These are phyloP conservation scores for Sungouiozyma intestinalis DNA, from an alignment of 805 yeast genomes.

Conservation along the genomic window DNA sequence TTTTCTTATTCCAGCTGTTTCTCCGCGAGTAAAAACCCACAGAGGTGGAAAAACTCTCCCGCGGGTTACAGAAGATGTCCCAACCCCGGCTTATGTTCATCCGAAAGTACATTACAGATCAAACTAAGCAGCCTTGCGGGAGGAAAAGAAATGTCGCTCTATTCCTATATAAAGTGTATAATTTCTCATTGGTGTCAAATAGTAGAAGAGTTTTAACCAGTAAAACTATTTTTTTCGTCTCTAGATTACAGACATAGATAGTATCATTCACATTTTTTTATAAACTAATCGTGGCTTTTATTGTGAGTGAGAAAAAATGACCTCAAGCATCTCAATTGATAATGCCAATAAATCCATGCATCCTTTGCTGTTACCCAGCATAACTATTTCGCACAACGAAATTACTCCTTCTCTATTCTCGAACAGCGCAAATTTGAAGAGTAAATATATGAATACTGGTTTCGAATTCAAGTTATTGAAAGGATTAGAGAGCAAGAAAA, in stretches of 20 bases:
- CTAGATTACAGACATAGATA: no score
- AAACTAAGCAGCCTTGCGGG: background rate
- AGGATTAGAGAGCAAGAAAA: background rate
- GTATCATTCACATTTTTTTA: no score
- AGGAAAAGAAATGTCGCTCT: background rate
- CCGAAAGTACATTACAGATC: background rate
- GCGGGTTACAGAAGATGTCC: background rate
- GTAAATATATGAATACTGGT: background rate
- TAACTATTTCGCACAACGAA: background rate
- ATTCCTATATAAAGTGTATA: no score
- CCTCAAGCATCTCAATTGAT: constrained; percentile 1
- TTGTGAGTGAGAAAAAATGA: background rate
- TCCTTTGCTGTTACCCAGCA: constrained; percentile 6
- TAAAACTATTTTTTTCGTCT: no score
- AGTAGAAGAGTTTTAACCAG: no score
- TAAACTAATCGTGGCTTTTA: no score
- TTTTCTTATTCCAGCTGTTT: background rate
- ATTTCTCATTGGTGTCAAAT: no score
- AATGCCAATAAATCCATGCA: constrained; percentile 8
- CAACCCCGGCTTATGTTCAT: background rate
- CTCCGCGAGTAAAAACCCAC: background rate
- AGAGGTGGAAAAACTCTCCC: background rate
- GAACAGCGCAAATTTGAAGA: background rate
- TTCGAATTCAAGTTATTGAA: background rate
- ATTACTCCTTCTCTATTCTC: background rate